Evolutionary conservation across 768 basidiomycete species (phyloP).

Genomic region (Boletus rubescentipes): DNA sequence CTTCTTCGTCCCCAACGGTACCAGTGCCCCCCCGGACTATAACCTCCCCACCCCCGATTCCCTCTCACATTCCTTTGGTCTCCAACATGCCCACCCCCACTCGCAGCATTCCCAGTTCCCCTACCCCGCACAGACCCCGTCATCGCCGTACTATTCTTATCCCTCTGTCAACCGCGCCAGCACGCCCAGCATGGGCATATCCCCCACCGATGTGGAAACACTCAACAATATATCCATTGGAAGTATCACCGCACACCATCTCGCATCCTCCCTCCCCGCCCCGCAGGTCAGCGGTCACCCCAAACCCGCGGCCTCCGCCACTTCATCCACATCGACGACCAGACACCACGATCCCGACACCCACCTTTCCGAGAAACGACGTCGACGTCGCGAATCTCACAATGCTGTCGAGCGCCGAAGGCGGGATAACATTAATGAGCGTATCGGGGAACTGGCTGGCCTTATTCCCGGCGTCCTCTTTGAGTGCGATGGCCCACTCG

Average conservation of each 20-base stretch:
- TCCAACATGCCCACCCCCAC: conserved; percentile 34
- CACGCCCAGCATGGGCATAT: conserved; percentile 25
- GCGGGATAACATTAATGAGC: conserved; percentile 94
- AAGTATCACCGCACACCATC: conserved; percentile 20
- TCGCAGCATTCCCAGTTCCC: conserved; percentile 22
- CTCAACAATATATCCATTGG: conserved; percentile 21
- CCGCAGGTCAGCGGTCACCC: conserved; percentile 10
- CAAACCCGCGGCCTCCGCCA: conserved; percentile 9
- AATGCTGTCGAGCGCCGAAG: conserved; percentile 89
- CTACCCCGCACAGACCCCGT: conserved; percentile 29
- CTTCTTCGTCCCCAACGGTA: conserved; percentile 31
- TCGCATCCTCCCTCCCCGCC: conserved; percentile 20
- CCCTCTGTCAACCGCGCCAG: conserved; percentile 11
- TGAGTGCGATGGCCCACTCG: conserved; percentile 46
- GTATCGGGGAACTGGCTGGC: conserved; percentile 86
- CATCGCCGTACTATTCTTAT: conserved; percentile 31
- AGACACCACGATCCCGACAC: conserved; percentile 24
- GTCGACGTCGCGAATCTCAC: conserved; percentile 80
- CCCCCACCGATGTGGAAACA: conserved; percentile 26
- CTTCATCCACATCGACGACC: neutral
- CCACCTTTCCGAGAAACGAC: conserved; percentile 75
- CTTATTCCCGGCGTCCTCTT: conserved; percentile 86
- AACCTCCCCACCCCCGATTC: conserved; percentile 46
- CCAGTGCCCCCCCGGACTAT: conserved; percentile 35
- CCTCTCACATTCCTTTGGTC: conserved; percentile 29